Base-by-base conservation (phyloP, 2,329 filamentous ascomycete genomes). In the Aureobasidium sp. region DNA sequence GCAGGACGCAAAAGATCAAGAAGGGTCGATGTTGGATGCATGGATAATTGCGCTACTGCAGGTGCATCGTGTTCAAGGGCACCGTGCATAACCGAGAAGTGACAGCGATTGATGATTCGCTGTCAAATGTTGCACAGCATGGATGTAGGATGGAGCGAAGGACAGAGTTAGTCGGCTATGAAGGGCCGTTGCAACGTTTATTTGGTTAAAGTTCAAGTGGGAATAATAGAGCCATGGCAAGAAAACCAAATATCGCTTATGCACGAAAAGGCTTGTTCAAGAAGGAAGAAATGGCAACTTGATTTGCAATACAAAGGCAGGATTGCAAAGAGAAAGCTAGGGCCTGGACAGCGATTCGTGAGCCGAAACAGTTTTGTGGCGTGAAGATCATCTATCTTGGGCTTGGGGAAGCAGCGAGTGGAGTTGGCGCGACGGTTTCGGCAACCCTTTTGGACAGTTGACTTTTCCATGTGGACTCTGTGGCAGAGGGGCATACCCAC, bases 401-500 rank as follows among this genome's bases (percentile, higher is more conserved):
- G 41, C 23, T 34, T 57, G 53, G 53, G 53, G 53, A 57, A 36
- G 29, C 27, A n/a, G n/a, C 53, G 53, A 57, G 53, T 44, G 39
- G 53, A 46, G 51, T 20, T 4, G n/a, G 15, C 17, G 15, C 36
- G 53, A 39, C 27, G n/a, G 53, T 36, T 55, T 52, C 50, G 51
- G 53, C 15, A 34, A 32, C 15, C 7, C 26, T 15, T 29, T 27
- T 37, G 34, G 34, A 37, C 32, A 39, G 53, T 44, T 44, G 17
- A 44, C 39, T 57, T 46, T 57, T 57, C 53, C 53, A 44, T 46
- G 39, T 57, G 53, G 46, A 48, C 36, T 26, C 48, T 34, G 17
- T 52, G 50, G n/a, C 26, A 37, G 37, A 53, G 15, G 51, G 36
- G 51, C 5, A 29, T 50, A 55, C 26, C 51, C 51, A 42, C 51